Base-by-base conservation (phyloP, 179 eudicot species). In the Spergularia azorica region DNA sequence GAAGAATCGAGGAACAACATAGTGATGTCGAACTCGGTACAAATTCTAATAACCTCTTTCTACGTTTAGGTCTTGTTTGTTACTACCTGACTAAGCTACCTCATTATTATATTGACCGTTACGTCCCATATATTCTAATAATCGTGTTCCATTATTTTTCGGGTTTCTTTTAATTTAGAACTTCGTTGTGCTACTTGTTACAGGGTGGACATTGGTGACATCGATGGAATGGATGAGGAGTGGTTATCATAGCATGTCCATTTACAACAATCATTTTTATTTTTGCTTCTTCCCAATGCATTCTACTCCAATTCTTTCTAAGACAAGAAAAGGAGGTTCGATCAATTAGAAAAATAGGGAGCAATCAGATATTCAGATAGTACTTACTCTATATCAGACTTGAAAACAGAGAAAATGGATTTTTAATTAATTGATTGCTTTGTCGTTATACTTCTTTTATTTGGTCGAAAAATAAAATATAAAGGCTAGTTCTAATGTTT, bases 121-220 rank as follows among this genome's bases (percentile, higher is more conserved):
- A 2, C 38, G 3, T 36, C 38, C 4, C 38, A 69, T 77, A 70
- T 70, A 74, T 77, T 50, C 38, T 66, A 15, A 9, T 69, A 32
- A 26, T 56, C 9, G 9, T 46, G 50, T 46, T 9, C 9, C 50
- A 46, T 46, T 6, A 46, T 46, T 2, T 36, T 36, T 36, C 39
- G 39, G 39, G 4, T 9, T 38, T 63, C n/a, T 13, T 10, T 20
- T 46, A 60, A 10, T 21, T 11, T 7, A 10, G 36, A 7, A 14
- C 2, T 38, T 59, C 0, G 54, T 9, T 11, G n/a, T 6, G n/a
- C n/a, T 66, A 15, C 6, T 9, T 17, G 4, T 41, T 72, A 84
- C 89, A 91, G 97, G 86, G 83, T 91, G 91, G 92, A 91, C 74
- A 91, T 91, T 20, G 96, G 83, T 70, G 94, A 91, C 69, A 86